These are phyloP conservation scores for Boletales sp. DNA, from an alignment of 768 basidiomycete genomes.

Conservation along the genomic window DNA sequence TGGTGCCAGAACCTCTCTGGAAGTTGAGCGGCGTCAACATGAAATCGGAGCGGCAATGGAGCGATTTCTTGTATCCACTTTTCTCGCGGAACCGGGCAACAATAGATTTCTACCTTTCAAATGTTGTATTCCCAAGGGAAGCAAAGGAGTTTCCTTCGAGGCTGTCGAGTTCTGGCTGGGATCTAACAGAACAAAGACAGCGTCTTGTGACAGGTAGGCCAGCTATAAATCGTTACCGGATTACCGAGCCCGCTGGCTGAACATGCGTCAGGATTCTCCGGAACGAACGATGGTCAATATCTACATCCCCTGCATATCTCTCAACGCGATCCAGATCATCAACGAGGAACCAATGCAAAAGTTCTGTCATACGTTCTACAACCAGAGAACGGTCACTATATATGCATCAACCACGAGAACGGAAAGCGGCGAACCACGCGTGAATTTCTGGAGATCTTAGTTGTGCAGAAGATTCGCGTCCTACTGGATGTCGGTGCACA, in stretches of 20 bases:
- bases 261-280: constrained; percentile 15
- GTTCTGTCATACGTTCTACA: constrained; percentile 19
- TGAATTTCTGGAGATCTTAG: constrained; percentile 29
- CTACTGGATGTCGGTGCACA: constrained; percentile 54
- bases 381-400: constrained; percentile 17
- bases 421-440: constrained; percentile 11
- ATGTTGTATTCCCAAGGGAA: constrained; percentile 24
- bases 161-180: constrained; percentile 24
- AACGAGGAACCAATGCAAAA: constrained; percentile 9
- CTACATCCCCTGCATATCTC: constrained; percentile 27
- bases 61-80: constrained; percentile 2
- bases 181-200: constrained; percentile 17
- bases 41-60: constrained; percentile 16
- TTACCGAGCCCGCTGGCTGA: neutral
- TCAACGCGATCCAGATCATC: constrained; percentile 18
- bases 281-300: constrained; percentile 26
- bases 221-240: no score
- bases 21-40: constrained; percentile 17
- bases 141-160: constrained; percentile 13
- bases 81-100: constrained; percentile 16
- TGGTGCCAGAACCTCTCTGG: constrained; percentile 13
- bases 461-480: constrained; percentile 35
- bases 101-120: constrained; percentile 24
- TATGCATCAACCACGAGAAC: neutral
- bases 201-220: constrained; percentile 17